Evolutionary conservation across 225 moss, liverwort and hornwort species (phyloP), one percentile per base, ranked within the genome.

Genomic region (Polytrichum commune): DNA sequence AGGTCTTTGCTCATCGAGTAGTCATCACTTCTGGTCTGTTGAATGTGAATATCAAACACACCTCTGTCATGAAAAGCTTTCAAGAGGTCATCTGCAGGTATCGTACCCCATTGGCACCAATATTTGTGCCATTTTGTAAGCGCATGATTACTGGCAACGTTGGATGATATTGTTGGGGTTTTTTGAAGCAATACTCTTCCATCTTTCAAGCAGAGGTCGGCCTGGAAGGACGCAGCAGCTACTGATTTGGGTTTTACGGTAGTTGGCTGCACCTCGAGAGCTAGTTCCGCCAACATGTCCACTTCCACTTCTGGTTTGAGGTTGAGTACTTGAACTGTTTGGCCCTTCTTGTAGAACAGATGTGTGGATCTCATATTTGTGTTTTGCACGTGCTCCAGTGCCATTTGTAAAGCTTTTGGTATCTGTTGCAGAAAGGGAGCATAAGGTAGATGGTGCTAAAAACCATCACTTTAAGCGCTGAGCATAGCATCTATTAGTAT

Each of bases 231-330:
- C 65, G 91, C 94, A 28, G 91, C 91, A 75, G 90, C 89, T 29
- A 91, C 84, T 54, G 89, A 91, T 27, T 82, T 89, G 9, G 87
- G 69, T 63, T 87, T 91, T 7, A 93, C 75, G 61, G 86, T 80
- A 75, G 91, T 93, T 64, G 91, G 83, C 65, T 93, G 91, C 65
- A 93, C 85, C 69, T 89, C 90, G 6, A 91, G 81, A 67, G 93
- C 95, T 76, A 95, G 81, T 65, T 93, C 94, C 62, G 98, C 91
- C 18, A 90, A 89, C 88, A 98, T 80, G 68, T 98, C 78, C 24
- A 93, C 93, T 76, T 90, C 90, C 20, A 90, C 66, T 38, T 93
- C 78, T 26, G 79, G 73, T 65, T 83, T 75, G 20, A 77, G 73
- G 66, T 74, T 76, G 8, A 90, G 84, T 65, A 91, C 78, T 65